Conservation (phyloP, 169 alveolate species). For the Plasmodium billcollinsi region DNA sequence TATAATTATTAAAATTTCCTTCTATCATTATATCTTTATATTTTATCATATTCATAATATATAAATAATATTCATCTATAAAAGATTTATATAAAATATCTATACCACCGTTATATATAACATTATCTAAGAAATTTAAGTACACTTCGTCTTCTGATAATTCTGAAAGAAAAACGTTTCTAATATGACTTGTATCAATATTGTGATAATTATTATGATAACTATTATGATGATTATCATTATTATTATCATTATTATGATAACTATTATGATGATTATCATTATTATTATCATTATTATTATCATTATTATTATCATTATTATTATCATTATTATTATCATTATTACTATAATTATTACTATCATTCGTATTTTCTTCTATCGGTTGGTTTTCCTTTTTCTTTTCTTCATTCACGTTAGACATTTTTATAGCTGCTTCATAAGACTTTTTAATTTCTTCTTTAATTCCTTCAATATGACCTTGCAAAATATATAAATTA, state of each 20-base stretch:
- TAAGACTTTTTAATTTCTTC: slow-evolving; percentile 5
- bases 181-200: background rate
- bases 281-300: too few species aligned
- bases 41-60: slow-evolving; percentile 24
- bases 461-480: background rate
- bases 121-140: slow-evolving; percentile 9
- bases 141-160: background rate
- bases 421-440: background rate
- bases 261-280: too few species aligned
- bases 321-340: too few species aligned
- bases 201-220: too few species aligned
- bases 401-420: background rate
- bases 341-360: too few species aligned
- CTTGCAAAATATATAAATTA: background rate
- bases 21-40: slow-evolving; percentile 17
- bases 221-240: too few species aligned
- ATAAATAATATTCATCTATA: slow-evolving; percentile 16
- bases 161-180: slow-evolving; percentile 1
- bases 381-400: too few species aligned
- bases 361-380: too few species aligned
- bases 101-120: slow-evolving; percentile 22
- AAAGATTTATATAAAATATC: slow-evolving; percentile 25
- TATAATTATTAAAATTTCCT: slow-evolving; percentile 44
- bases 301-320: too few species aligned
- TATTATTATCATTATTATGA: background rate